phyloP scores from a whole-genome alignment of 169 alveolate species.

The Plasmodium berghei region DNA sequence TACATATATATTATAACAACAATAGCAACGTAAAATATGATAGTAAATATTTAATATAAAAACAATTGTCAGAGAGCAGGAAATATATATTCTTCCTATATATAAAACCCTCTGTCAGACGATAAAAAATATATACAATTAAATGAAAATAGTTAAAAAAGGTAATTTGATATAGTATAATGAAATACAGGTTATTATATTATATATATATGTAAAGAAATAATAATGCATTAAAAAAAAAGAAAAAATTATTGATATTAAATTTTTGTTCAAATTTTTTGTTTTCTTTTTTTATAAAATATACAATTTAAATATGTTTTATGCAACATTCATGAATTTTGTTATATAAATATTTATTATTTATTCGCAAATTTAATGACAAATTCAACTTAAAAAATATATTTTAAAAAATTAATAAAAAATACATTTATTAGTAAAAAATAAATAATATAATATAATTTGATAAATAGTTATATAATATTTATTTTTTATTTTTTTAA shows the following conservation, averaged over 20 bases:
- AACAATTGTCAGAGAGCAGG: no score
- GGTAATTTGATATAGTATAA: background rate
- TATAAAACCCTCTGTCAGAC: no score
- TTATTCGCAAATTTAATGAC: slow-evolving; percentile 4
- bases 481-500: slow-evolving; percentile 7
- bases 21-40: no score
- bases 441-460: background rate
- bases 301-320: background rate
- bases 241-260: background rate
- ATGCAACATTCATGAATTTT: background rate
- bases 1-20: no score
- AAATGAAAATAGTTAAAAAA: slow-evolving; percentile 1
- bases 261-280: slow-evolving; percentile 6
- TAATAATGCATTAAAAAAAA: background rate
- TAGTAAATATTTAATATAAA: no score
- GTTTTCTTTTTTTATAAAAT: background rate
- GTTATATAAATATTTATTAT: background rate
- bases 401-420: background rate
- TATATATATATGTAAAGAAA: background rate
- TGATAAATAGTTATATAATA: background rate
- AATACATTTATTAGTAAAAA: background rate
- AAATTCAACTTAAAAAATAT: slow-evolving; percentile 10
- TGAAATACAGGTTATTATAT: background rate
- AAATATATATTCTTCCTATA: no score
- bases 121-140: background rate